phyloP scores from a whole-genome alignment of 1,139 yeast species.

The Yamadazyma pseudoaaseri region DNA sequence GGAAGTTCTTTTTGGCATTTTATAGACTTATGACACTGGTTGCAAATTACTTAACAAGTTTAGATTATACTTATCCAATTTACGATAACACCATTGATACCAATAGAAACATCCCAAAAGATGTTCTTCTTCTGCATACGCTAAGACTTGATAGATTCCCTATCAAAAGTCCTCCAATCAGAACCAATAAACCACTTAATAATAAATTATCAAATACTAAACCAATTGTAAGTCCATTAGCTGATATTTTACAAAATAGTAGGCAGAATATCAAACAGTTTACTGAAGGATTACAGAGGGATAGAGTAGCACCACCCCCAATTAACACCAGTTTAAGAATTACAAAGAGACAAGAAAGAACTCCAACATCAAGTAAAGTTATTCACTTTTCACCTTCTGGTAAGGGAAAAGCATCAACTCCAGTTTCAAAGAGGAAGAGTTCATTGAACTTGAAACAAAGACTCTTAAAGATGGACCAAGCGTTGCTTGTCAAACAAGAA shows the following conservation, averaged over 20 bases:
- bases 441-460: conserved; percentile 17
- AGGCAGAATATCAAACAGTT: conserved; percentile 16
- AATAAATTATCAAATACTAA: conserved; percentile 5
- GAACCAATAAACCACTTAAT: conserved; percentile 7
- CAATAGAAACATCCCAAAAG: conserved; percentile 17
- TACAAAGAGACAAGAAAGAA: conserved; percentile 17
- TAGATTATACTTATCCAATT: conserved; percentile 24
- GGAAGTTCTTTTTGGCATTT: background rate
- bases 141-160: conserved; percentile 20
- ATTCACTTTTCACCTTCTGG: conserved; percentile 33
- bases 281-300: conserved; percentile 2
- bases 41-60: conserved; percentile 12
- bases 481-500: conserved; percentile 13
- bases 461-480: conserved; percentile 21
- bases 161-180: conserved; percentile 4
- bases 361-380: conserved; percentile 32
- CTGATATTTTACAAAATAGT: conserved; percentile 24
- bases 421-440: conserved; percentile 19
- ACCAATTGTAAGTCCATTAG: conserved; percentile 25
- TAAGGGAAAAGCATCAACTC: conserved; percentile 24
- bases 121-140: conserved; percentile 21
- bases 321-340: conserved; percentile 11
- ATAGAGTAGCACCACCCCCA: conserved; percentile 5
- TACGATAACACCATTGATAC: conserved; percentile 13
- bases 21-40: conserved; percentile 3